phyloP scores from a whole-genome alignment of 1,284 basidiomycete genomes.

The Leucoagaricus sp. region DNA sequence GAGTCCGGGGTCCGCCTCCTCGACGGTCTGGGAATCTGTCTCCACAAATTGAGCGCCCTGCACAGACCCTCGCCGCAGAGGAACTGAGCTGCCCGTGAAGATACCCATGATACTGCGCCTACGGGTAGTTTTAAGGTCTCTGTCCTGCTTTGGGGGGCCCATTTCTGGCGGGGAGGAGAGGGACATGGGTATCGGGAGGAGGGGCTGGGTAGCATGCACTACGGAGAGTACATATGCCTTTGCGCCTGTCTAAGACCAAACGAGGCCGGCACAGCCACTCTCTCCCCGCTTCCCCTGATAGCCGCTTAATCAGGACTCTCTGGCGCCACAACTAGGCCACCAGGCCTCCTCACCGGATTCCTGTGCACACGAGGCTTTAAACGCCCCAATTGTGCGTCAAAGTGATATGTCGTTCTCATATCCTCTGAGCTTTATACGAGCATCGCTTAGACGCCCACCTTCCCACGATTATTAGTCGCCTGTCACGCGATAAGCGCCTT shows the following conservation, averaged over 20 bases:
- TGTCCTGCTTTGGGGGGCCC: neutral
- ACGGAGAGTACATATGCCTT: conserved; percentile 11
- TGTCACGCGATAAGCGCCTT: too few species aligned
- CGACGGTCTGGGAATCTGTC: neutral
- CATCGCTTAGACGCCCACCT: too few species aligned
- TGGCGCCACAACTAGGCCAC: neutral
- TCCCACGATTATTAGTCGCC: too few species aligned
- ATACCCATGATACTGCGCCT: conserved; percentile 11
- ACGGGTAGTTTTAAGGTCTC: neutral
- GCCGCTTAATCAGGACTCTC: neutral
- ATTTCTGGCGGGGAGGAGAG: neutral
- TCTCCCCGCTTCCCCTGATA: neutral
- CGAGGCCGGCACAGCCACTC: conserved; percentile 12
- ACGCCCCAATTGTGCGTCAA: too few species aligned
- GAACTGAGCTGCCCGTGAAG: conserved; percentile 4
- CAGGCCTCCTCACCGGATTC: neutral
- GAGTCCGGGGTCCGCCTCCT: neutral
- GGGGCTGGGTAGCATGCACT: conserved; percentile 14
- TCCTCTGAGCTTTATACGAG: too few species aligned
- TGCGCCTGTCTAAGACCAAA: conserved; percentile 11
- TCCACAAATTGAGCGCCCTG: conserved; percentile 7
- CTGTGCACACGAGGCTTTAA: neutral
- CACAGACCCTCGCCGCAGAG: conserved; percentile 2
- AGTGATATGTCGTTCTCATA: too few species aligned
- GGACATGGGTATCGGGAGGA: neutral